Evolutionary conservation across 1,139 yeast genomes (phyloP).

Genomic region (Casaregolazyma suthepensis): DNA sequence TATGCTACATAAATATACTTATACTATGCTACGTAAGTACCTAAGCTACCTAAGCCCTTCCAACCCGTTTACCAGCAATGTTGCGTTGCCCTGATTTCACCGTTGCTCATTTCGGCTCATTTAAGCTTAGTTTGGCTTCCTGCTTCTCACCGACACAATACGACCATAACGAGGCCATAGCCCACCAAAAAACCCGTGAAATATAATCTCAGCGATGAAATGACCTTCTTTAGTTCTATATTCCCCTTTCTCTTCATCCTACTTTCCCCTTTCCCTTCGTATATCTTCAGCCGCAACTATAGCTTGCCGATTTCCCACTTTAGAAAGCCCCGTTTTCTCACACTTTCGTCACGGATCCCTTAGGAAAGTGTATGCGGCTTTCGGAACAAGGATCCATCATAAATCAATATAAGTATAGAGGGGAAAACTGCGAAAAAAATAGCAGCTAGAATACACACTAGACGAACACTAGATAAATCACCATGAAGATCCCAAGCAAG

Average conservation of each 20-base stretch:
- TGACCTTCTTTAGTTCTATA: not conserved
- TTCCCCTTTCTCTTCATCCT: not conserved
- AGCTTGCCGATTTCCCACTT: not conserved
- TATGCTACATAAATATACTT: too few species aligned
- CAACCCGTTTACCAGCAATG: not conserved
- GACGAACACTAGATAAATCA: slow-evolving; percentile 7
- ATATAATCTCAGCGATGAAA: not conserved
- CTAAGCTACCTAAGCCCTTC: too few species aligned
- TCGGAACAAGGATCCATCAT: not conserved
- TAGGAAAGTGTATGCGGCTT: not conserved
- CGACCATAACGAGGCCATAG: too few species aligned
- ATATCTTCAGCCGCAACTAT: not conserved
- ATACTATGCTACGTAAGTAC: too few species aligned
- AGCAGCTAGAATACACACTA: not conserved
- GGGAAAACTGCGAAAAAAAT: not conserved
- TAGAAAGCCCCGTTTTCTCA: not conserved
- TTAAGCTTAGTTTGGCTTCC: not conserved
- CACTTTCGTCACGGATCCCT: not conserved
- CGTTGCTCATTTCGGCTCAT: too few species aligned
- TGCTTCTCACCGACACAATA: not conserved
- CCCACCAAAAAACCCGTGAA: not conserved
- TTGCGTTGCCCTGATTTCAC: too few species aligned
- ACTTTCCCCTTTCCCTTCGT: not conserved
- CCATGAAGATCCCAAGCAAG: slow-evolving; percentile 61
- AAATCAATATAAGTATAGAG: not conserved